Evolutionary conservation across 2,329 filamentous ascomycete species (phyloP), one percentile per base, ranked within the genome.

Genomic region (Trichoderma aggressivum): DNA sequence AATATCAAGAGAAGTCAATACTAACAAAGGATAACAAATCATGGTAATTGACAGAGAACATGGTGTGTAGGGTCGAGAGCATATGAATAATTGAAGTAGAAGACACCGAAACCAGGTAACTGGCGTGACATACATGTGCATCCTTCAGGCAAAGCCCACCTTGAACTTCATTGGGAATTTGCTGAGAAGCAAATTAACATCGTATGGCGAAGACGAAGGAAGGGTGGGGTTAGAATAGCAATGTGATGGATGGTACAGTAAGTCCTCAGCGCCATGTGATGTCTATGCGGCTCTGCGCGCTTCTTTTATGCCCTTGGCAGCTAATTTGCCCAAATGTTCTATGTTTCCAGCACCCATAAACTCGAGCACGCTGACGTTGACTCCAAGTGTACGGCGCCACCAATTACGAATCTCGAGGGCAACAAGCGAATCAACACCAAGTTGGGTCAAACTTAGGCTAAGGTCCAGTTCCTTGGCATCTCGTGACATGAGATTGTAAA

Each of bases 351-450:
- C 63, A 5, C 43, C 69, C 61, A 74, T 69, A 24, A 74, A 70
- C 63, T 74, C 73, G 12, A 74, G 21, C 5, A 70, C 65, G 14
- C 64, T 71, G 16, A 62, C 65, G 14, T 71, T 70, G 10, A 72
- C 34, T 12, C 73, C 73, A 14, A 74, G 62, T 6, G 58, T 65
- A 21, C 69, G 65, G 8, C 69, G 72, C 69, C 70, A 75, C 74
- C 74, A 75, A 62, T 74, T 74, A 16, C 72, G 69, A 28, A 75
- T 61, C 69, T 75, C 74, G 18, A 74, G 72, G 18, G 66, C 60
- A 21, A 73, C 72, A 10, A 74, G 64, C n/a, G 73, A 75, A 53
- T 75, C 74, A 21, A 75, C 65, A 10, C 74, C 74, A 10, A 74
- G 55, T 0, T 36, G 53, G 6, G 61, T 21, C 24, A 75, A 32